Conservation (phyloP, 192 early-diverging fungal species). For the Coemansia sp. region DNA sequence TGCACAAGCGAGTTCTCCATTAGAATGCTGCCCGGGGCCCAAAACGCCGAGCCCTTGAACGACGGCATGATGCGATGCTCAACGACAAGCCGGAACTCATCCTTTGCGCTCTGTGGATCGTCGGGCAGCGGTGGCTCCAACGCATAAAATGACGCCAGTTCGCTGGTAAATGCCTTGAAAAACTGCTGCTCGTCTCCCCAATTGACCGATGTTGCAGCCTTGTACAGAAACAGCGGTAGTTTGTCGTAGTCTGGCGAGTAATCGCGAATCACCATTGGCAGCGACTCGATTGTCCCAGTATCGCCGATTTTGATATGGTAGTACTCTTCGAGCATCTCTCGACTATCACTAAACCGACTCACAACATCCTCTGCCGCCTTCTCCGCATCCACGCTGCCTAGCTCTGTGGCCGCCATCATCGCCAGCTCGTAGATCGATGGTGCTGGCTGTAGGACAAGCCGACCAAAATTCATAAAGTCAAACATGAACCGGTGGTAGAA, state of each 20-base stretch:
- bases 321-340: conserved; percentile 88
- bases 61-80: conserved; percentile 83
- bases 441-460: conserved; percentile 62
- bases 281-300: conserved; percentile 60
- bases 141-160: conserved; percentile 50
- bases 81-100: conserved; percentile 62
- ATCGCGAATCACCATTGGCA: conserved; percentile 80
- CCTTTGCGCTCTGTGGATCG: conserved; percentile 40
- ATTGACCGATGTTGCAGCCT: conserved; percentile 77
- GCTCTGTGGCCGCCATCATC: conserved; percentile 57
- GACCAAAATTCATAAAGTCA: conserved; percentile 89
- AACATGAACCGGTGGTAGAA: conserved; percentile 84
- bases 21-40: conserved; percentile 63
- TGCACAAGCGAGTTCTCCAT: conserved; percentile 67
- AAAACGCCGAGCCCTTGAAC: conserved; percentile 68
- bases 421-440: conserved; percentile 69
- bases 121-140: conserved; percentile 49
- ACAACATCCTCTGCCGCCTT: conserved; percentile 21
- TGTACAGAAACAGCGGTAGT: conserved; percentile 78
- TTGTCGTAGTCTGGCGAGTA: conserved; percentile 86
- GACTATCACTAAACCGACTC: conserved; percentile 31
- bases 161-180: conserved; percentile 70
- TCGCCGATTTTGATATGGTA: conserved; percentile 74
- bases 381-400: conserved; percentile 26
- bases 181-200: conserved; percentile 86